Evolutionary conservation across 192 early-diverging fungal genomes (phyloP), one percentile per base, ranked within the genome.

Genomic region (Coemansia sp.): DNA sequence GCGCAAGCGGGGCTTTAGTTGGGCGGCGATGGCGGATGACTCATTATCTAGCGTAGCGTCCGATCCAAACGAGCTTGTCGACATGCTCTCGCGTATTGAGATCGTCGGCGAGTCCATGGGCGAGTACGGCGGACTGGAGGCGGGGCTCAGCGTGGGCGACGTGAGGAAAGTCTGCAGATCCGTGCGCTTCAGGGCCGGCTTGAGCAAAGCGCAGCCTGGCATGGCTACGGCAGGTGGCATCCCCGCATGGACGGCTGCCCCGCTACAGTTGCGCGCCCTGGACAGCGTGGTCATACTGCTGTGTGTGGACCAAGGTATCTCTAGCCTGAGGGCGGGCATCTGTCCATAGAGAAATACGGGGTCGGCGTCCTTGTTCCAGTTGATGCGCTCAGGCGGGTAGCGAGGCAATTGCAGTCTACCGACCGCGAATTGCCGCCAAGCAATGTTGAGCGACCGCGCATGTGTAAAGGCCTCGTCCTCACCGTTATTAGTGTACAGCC

Each of bases 341-440:
- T 76, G 82, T 3, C 74, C 82, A 47, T 84, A 84, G 20, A 84
- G 78, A 49, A 84, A 84, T 62, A 74, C 77, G 18, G 78, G 82
- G 71, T 84, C 82, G 0, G 82, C 82, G 70, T 84, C 82, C 49
- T 79, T 79, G 72, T 84, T 84, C 82, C 82, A 84, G 75, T 84
- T 84, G 65, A 84, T 84, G 53, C 70, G 67, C 62, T 84, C 82
- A 2, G 82, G 82, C 41, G 82, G 82, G 46, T 79, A 84, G 46
- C 57, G 63, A 22, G 76, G 77, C 47, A 79, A 71, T 71, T 76
- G 74, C 69, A 79, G 69, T 13, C 74, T 68, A 50, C 64, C 53
- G 12, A 84, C 74, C 9, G 77, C 73, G 65, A 74, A 84, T 72
- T 84, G 82, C 2, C 82, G 73, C 82, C 82, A 84, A 15, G 72